These are phyloP conservation scores for Primulina eburnea DNA, from an alignment of 257 asterid species.

Conservation along the genomic window DNA sequence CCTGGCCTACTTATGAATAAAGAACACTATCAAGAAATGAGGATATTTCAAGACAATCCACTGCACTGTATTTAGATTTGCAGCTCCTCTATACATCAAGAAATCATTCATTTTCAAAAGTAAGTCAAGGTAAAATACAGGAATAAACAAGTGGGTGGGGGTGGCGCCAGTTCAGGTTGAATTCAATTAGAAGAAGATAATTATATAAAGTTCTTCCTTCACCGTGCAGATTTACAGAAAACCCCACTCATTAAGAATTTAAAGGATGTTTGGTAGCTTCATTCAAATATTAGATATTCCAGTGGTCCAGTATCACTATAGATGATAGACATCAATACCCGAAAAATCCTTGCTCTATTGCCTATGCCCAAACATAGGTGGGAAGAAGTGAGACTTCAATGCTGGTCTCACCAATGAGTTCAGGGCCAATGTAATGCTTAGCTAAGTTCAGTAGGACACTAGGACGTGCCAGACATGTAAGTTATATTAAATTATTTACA, in stretches of 20 bases:
- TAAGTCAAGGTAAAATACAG: background rate
- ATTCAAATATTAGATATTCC: background rate
- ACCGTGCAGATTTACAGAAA: background rate
- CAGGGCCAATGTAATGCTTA: background rate
- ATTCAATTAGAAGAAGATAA: background rate
- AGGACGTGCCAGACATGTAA: background rate
- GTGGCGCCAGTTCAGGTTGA: background rate
- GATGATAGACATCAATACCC: background rate
- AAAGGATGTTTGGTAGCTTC: background rate
- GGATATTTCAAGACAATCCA: background rate
- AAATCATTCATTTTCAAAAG: background rate
- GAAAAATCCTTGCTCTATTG: background rate
- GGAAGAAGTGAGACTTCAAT: background rate
- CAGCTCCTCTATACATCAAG: background rate
- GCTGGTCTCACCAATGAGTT: background rate
- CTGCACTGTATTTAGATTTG: background rate
- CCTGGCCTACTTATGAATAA: too few species aligned
- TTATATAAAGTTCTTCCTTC: background rate
- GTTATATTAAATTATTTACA: too few species aligned
- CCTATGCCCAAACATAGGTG: background rate
- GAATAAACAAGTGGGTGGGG: background rate
- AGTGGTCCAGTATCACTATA: background rate
- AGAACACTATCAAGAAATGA: background rate
- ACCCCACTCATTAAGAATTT: background rate
- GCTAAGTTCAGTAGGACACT: background rate